Percentiles rank a stretch among this genome's conserved stretches.
phyloP scores from a whole-genome alignment of 129 eudicot genomes.

The Saposhnikovia divaricata region DNA sequence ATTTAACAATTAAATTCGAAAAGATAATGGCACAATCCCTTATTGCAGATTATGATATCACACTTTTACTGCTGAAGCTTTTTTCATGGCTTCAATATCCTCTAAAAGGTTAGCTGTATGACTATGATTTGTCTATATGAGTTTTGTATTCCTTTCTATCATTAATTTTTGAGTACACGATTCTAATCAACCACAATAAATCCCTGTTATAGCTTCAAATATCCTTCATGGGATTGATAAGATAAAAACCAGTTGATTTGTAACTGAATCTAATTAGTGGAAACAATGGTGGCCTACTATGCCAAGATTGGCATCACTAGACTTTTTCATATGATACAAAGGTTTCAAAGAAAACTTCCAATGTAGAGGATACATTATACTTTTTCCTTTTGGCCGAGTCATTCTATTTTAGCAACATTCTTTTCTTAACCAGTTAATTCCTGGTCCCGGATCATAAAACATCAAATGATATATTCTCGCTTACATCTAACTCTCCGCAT shows the following conservation, averaged over 20 bases:
- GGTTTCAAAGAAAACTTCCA: not conserved
- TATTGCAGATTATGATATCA: not conserved
- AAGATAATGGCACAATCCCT: not conserved
- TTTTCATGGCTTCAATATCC: not conserved
- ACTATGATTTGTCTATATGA: not conserved
- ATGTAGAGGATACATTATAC: too few species aligned
- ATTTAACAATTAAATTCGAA: not conserved
- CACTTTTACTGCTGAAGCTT: not conserved
- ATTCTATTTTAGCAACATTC: not conserved
- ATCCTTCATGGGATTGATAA: not conserved
- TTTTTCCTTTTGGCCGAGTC: not conserved
- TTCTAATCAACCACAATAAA: not conserved
- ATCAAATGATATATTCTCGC: not conserved
- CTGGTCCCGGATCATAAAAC: not conserved
- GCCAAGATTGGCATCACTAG: not conserved
- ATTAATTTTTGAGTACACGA: not conserved
- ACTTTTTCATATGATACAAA: not conserved
- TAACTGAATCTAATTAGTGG: not conserved
- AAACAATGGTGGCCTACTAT: not conserved
- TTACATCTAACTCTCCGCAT: not conserved
- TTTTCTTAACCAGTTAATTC: not conserved
- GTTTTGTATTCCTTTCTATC: not conserved
- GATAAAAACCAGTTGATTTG: not conserved
- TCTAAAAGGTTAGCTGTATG: not conserved
- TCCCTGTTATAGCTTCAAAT: not conserved